Evolutionary conservation across 78 protist species (phyloP).

Genomic region (Pigoraptor vietnamica): DNA sequence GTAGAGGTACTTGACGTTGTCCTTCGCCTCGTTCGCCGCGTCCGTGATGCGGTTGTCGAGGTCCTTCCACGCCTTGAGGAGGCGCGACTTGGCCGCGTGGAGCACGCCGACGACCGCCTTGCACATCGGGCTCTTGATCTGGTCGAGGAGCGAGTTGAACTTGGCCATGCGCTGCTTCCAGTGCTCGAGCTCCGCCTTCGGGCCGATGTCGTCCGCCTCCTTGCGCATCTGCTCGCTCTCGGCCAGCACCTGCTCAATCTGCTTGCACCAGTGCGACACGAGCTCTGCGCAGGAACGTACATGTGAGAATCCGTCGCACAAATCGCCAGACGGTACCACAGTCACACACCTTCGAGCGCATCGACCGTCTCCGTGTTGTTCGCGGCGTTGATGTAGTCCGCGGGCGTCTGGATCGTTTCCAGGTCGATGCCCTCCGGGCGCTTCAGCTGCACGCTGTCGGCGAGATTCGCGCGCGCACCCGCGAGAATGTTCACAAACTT

Average conservation of each 20-base stretch:
- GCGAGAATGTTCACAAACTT: not conserved
- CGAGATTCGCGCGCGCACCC: not conserved
- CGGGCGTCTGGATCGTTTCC: not conserved
- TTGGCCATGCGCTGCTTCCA: conserved; percentile 63
- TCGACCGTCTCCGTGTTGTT: not conserved
- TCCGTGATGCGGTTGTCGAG: conserved; percentile 47
- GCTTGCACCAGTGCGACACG: conserved; percentile 27
- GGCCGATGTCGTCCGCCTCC: conserved; percentile 50
- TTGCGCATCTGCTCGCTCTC: conserved; percentile 34
- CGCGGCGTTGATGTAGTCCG: not conserved
- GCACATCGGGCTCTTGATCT: conserved; percentile 17
- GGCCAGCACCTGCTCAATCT: conserved; percentile 10
- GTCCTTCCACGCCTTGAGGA: conserved; percentile 17
- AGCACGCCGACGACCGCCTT: conserved; percentile 33
- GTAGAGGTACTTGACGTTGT: conserved; percentile 70
- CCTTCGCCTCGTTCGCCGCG: conserved; percentile 71
- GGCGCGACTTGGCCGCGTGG: conserved; percentile 21
- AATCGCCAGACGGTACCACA: not conserved
- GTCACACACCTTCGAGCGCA: conserved; percentile 8
- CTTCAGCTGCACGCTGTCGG: not conserved
- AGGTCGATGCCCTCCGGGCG: not conserved
- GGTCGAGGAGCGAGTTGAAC: conserved; percentile 48
- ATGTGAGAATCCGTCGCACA: too few relatives aligned
- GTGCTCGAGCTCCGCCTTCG: conserved; percentile 56
- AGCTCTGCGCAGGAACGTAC: too few relatives aligned